Conservation (phyloP, 2,329 filamentous ascomycete genomes). For the Cryphonectria japonica region DNA sequence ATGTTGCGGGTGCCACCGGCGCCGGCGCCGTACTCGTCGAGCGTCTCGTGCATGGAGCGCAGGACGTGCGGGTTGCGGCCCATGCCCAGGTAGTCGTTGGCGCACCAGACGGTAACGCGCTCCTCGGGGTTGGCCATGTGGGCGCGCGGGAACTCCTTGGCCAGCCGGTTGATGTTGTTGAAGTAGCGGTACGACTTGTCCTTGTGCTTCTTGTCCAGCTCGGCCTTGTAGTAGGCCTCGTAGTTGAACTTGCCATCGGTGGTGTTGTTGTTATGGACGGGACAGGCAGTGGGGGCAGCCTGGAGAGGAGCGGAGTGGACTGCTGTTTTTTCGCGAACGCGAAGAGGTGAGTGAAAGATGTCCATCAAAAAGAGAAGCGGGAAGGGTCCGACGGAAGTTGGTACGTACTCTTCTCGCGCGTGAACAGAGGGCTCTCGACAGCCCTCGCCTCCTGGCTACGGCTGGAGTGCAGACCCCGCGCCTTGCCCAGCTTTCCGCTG, state of each 20-base stretch:
- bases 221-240: slow-evolving; percentile 81
- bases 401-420: slow-evolving; percentile 55
- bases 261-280: slow-evolving; percentile 27
- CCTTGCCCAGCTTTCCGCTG: slow-evolving; percentile 62
- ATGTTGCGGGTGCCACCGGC: slow-evolving; percentile 97
- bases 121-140: slow-evolving; percentile 86
- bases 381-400: neutral
- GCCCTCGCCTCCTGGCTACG: slow-evolving; percentile 76
- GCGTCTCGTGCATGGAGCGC: slow-evolving; percentile 88
- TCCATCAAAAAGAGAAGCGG: neutral
- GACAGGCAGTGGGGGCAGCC: slow-evolving; percentile 35
- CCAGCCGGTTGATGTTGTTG: slow-evolving; percentile 99
- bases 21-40: slow-evolving; percentile 93
- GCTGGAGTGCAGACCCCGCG: slow-evolving; percentile 77
- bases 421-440: slow-evolving; percentile 63
- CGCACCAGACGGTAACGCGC: slow-evolving; percentile 96
- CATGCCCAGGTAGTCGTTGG: slow-evolving; percentile 99
- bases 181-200: slow-evolving; percentile 99
- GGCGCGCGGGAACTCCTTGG: slow-evolving; percentile 92
- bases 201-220: slow-evolving; percentile 98
- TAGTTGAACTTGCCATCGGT: slow-evolving; percentile 77
- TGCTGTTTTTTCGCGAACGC: slow-evolving; percentile 38
- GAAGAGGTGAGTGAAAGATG: too few relatives aligned
- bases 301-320: slow-evolving; percentile 40
- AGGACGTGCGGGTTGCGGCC: slow-evolving; percentile 86